Conservation (phyloP, 306 rosid genomes). For the Ceratonia siliqua region DNA sequence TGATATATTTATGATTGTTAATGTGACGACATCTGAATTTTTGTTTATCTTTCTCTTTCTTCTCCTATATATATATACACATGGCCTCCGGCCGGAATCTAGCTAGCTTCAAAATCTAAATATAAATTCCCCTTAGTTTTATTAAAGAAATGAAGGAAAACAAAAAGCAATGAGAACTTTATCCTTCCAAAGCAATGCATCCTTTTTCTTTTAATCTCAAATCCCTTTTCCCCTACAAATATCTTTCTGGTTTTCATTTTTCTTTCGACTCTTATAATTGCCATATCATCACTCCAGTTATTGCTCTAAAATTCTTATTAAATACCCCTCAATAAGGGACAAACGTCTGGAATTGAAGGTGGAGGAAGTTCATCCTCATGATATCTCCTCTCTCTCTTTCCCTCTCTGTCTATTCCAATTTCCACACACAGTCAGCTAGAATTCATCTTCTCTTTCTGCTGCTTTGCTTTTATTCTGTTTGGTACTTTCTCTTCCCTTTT, state of each 20-base stretch:
- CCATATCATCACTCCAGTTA: slow-evolving; percentile 41
- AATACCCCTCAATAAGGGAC: slow-evolving; percentile 20
- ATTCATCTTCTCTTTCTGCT: slow-evolving; percentile 32
- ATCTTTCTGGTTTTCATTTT: neutral
- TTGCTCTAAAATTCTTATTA: slow-evolving; percentile 38
- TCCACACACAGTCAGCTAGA: slow-evolving; percentile 37
- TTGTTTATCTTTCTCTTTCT: slow-evolving; percentile 12
- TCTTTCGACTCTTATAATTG: slow-evolving; percentile 34
- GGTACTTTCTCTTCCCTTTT: slow-evolving; percentile 36
- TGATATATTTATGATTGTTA: slow-evolving; percentile 5
- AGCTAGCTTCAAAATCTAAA: slow-evolving; percentile 37
- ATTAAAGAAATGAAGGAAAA: neutral
- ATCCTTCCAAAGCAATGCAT: no score
- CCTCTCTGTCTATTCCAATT: no score
- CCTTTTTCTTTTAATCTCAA: slow-evolving; percentile 7
- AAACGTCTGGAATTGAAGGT: no score
- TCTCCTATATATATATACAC: no score
- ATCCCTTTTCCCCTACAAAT: slow-evolving; percentile 26
- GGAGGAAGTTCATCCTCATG: no score
- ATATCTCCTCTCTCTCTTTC: no score
- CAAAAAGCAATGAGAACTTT: slow-evolving; percentile 19
- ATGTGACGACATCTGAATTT: neutral
- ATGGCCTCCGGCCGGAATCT: slow-evolving; percentile 44
- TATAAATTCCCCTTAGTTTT: neutral
- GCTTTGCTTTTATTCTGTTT: slow-evolving; percentile 35